phyloP scores from a whole-genome alignment of 176 grass and related monocot species.

The Musa beccarii region DNA sequence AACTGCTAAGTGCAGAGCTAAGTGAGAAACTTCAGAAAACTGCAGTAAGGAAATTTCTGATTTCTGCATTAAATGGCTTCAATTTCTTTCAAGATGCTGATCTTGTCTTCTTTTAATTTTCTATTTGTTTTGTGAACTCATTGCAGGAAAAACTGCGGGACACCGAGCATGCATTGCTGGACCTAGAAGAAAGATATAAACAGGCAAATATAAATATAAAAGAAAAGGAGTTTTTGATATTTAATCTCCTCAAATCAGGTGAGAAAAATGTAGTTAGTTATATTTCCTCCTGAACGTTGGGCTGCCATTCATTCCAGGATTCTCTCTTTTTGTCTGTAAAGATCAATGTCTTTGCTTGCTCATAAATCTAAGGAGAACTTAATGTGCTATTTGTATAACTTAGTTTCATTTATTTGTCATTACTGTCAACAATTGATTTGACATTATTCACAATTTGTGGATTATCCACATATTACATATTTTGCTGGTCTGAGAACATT shows the following conservation, averaged over 20 bases:
- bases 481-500: not conserved
- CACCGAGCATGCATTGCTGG: constrained; percentile 59
- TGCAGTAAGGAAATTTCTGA: constrained; percentile 37
- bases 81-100: constrained; percentile 4
- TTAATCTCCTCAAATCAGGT: constrained; percentile 95
- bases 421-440: not conserved
- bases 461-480: not conserved
- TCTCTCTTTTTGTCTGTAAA: not conserved
- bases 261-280: constrained; percentile 3
- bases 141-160: constrained; percentile 75
- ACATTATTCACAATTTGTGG: not conserved
- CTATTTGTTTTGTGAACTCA: constrained; percentile 17
- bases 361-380: not conserved
- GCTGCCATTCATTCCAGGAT: constrained; percentile 16
- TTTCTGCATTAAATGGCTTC: constrained; percentile 13
- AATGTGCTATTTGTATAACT: not conserved
- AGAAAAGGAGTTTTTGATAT: constrained; percentile 95
- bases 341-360: not conserved
- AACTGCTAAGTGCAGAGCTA: constrained; percentile 81
- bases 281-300: constrained; percentile 12
- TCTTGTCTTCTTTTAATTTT: not conserved
- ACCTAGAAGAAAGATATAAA: constrained; percentile 95
- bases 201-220: constrained; percentile 90
- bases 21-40: constrained; percentile 77
- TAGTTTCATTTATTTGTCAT: not conserved